Evolutionary conservation across 2,329 filamentous ascomycete species (phyloP), one percentile per base, ranked within the genome.

Genomic region (Claviceps sp.): DNA sequence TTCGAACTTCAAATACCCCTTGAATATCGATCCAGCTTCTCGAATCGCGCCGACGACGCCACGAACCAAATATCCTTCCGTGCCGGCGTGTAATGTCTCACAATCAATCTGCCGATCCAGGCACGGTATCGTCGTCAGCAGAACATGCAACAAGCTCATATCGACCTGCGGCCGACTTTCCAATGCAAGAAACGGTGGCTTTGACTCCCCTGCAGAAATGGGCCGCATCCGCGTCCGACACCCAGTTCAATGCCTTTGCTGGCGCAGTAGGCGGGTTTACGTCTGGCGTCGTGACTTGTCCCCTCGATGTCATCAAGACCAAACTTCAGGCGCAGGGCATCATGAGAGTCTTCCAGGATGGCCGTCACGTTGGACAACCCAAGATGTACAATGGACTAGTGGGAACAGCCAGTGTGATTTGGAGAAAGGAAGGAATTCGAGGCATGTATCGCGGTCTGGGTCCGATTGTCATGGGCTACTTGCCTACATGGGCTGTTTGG

Each of bases 401-500:
- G 8, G 93, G 93, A 44, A 97, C 91, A 0, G 89, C 86, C 29
- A 81, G 75, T 50, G 80, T 86, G 5, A 98, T 98, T 57, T 90
- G 88, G 82, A 76, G 73, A 50, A 84, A 95, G 62, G 93, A 97
- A 68, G 93, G 93, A 9, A 66, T 97, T 52, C 80, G 84, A 53
- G 93, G 93, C 54, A 80, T 98, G 74, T 98, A 98, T 65, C 81
- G 93, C 66, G 93, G 93, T 13, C 72, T 98, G 50, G 90, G 90
- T 0, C 93, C 93, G 17, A 96, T 98, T 73, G 81, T 98, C 59
- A 72, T 98, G 64, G 93, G 93, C 13, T 98, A 98, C 68, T 71
- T 98, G 54, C 93, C 93, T 4, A 98, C 93, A 0, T 98, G 93
- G 93, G 93, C 91, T 23, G 91, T 98, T 50, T 98, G 94, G 77